Conservation (phyloP, 768 basidiomycete genomes). For the Candolleomyces aberdarensis region DNA sequence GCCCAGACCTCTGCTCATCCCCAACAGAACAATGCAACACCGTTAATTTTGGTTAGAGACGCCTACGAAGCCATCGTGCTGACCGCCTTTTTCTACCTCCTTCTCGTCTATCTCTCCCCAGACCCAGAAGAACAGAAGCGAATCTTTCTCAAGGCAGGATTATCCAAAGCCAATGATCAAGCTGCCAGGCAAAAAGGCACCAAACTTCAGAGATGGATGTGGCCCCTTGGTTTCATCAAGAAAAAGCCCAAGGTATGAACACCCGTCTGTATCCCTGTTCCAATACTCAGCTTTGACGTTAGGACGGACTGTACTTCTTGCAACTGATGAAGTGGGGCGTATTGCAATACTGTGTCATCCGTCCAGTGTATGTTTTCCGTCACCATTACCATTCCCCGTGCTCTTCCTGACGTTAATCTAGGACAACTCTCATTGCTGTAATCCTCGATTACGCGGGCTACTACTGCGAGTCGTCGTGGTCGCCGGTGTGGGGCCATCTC, state of each 20-base stretch:
- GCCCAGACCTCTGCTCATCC: conserved; percentile 3
- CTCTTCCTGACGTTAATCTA: conserved; percentile 13
- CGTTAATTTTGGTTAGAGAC: conserved; percentile 66
- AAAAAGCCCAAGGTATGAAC: conserved; percentile 55
- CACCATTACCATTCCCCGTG: neutral
- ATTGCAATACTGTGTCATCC: conserved; percentile 67
- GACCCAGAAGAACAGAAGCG: conserved; percentile 58
- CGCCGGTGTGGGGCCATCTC: conserved; percentile 63
- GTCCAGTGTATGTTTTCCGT: conserved; percentile 44
- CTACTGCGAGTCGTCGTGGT: conserved; percentile 76
- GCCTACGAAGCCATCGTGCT: conserved; percentile 75
- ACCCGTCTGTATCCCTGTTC: neutral
- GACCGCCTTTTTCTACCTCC: conserved; percentile 75
- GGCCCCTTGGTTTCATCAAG: conserved; percentile 61
- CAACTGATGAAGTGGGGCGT: conserved; percentile 78
- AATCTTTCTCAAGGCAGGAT: conserved; percentile 53
- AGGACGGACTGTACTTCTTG: conserved; percentile 68
- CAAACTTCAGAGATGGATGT: conserved; percentile 58
- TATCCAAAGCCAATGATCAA: conserved; percentile 55
- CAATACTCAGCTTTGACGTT: conserved; percentile 5
- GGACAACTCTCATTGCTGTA: conserved; percentile 59
- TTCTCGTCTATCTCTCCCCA: conserved; percentile 67
- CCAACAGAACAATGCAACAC: conserved; percentile 61
- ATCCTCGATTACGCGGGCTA: conserved; percentile 59
- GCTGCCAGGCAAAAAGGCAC: conserved; percentile 41